Base-by-base conservation (phyloP, 2,329 filamentous ascomycete genomes). In the Colletotrichum camelliae region DNA sequence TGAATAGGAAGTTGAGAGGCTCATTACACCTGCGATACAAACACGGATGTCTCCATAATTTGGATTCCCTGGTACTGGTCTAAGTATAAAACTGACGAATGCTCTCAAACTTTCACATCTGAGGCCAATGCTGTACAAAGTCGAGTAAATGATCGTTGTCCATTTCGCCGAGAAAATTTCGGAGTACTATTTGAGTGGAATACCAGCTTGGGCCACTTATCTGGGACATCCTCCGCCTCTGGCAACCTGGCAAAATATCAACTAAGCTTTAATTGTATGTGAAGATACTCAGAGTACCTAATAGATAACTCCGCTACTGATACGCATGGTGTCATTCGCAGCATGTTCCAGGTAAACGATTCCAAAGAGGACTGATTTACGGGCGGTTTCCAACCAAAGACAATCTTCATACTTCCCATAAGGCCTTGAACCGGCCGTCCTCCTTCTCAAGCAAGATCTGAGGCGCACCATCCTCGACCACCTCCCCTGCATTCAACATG, bases 211-310 rank as follows among this genome's bases (percentile, higher is more conserved):
- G 21, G 10, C 9, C 6, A 48, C 43, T 52, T 2, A 0, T 13
- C 21, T 21, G 1, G 4, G 4, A 21, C 4, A 0, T 13, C n/a
- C 10, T 24, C 5, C 5, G 1, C n/a, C 12, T 21, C 4, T 52
- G 10, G n/a, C 9, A 52, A 2, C 10, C 10, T 27, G 24, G 24
- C 24, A 27, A 27, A 27, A 27, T 27, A 27, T 1, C 10, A 52
- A 52, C 10, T 4, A 15, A 12, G 13, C 4, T 15, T 35, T 35
- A 12, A 15, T 35, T 6, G 13, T 15, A 13, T 35, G 4, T 35
- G 33, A 35, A 15, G 5, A 35, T 15, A 2, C 2, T 35, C 33
- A 35, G 13, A 35, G 33, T 35, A n/a, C n/a, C n/a, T n/a, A 15
- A 5, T 2, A 35, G 12, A 3, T 8, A 13, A 12, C 33, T 35